Conservation (phyloP, 495 filamentous ascomycete species). For the Xylaria castorea region DNA sequence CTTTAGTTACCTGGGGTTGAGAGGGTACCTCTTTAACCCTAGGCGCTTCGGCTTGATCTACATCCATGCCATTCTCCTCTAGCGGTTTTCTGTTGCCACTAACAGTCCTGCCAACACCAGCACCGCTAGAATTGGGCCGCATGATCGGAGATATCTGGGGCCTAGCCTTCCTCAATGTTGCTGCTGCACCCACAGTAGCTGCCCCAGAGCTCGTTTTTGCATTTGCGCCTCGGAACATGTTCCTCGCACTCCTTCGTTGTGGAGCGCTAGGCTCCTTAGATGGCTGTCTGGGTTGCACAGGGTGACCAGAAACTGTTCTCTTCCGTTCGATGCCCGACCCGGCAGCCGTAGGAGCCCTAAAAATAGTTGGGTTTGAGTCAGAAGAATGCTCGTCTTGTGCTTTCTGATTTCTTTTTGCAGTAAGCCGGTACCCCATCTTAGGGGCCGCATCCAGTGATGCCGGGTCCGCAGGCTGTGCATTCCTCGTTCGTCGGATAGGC, state of each 20-base stretch:
- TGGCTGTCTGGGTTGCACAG: constrained; percentile 64
- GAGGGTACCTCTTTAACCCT: constrained; percentile 57
- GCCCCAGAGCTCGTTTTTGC: constrained; percentile 70
- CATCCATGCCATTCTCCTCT: constrained; percentile 67
- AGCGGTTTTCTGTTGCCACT: constrained; percentile 82
- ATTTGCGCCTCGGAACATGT: constrained; percentile 61
- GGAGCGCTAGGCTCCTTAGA: constrained; percentile 71
- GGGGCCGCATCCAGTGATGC: constrained; percentile 67
- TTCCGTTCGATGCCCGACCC: constrained; percentile 67
- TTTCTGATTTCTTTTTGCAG: constrained; percentile 58
- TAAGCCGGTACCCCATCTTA: constrained; percentile 63
- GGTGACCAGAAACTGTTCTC: constrained; percentile 84
- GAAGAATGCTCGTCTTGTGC: constrained; percentile 49
- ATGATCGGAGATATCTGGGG: constrained; percentile 63
- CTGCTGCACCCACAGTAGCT: constrained; percentile 60
- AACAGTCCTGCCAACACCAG: constrained; percentile 80
- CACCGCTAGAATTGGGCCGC: constrained; percentile 59
- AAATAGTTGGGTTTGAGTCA: constrained; percentile 35
- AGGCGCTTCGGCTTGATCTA: constrained; percentile 60
- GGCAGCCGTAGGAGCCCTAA: constrained; percentile 33
- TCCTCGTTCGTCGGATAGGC: constrained; percentile 66
- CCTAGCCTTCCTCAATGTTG: constrained; percentile 76
- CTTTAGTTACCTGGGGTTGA: constrained; percentile 45
- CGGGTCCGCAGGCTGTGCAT: constrained; percentile 60
- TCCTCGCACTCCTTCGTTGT: constrained; percentile 78